Evolutionary conservation across 2,329 filamentous ascomycete genomes (phyloP).

Genomic region (Hypoxylon sp.): DNA sequence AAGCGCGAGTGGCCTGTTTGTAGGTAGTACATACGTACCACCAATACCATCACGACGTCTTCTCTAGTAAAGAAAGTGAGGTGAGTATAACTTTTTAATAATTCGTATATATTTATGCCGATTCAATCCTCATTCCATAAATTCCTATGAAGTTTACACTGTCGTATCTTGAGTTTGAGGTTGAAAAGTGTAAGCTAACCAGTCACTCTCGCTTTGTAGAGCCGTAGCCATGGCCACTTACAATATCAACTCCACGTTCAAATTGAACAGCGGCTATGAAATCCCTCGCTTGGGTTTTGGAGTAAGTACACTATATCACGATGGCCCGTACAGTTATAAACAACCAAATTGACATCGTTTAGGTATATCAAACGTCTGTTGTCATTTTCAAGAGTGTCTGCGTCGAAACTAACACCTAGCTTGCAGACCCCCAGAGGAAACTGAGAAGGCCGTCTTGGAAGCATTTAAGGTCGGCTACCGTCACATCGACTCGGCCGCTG

Average conservation of each 20-base stretch:
- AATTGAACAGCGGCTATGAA: conserved; percentile 69
- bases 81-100: conserved; percentile 6
- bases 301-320: conserved; percentile 57
- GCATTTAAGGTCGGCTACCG: conserved; percentile 68
- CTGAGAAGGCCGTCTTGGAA: conserved; percentile 59
- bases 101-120: neutral
- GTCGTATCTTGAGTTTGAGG: neutral
- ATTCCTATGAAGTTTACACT: neutral
- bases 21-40: neutral
- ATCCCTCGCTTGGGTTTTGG: conserved; percentile 69
- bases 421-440: conserved; percentile 56
- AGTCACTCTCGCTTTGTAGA: conserved; percentile 16
- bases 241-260: conserved; percentile 63
- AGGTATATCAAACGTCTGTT: conserved; percentile 71
- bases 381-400: no score
- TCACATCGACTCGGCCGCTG: conserved; percentile 69
- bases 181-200: conserved; percentile 13
- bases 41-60: conserved; percentile 6
- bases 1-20: neutral
- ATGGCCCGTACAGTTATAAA: neutral
- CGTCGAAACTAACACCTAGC: conserved; percentile 31
- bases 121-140: neutral
- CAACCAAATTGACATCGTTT: conserved; percentile 28
- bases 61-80: conserved; percentile 9
- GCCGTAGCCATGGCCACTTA: conserved; percentile 67